phyloP scores from a whole-genome alignment of 78 protist species.

The Planoprotostelium fungivorum region DNA sequence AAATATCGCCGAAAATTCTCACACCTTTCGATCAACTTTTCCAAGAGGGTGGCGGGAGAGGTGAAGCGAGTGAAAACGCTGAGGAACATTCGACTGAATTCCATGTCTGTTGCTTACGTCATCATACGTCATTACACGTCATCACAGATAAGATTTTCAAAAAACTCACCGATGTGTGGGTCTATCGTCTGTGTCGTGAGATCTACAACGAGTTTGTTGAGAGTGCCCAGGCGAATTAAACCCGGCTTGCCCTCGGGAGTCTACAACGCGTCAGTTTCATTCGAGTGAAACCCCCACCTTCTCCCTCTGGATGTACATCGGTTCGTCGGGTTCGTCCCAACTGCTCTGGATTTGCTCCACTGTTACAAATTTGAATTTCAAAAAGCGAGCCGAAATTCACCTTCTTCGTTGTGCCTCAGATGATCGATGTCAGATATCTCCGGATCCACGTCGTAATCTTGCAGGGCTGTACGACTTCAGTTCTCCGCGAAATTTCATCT shows the following conservation, averaged over 20 bases:
- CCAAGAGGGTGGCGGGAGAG: not conserved
- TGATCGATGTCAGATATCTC: not conserved
- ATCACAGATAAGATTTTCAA: no score
- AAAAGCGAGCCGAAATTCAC: not conserved
- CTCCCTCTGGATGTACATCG: not conserved
- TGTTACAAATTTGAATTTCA: no score
- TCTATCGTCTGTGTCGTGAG: not conserved
- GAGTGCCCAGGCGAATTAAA: not conserved
- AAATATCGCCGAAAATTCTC: not conserved
- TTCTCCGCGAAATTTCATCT: not conserved
- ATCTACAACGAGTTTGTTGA: not conserved
- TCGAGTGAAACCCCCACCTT: not conserved
- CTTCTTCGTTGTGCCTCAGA: not conserved
- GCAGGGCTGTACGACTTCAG: not conserved
- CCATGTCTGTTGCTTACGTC: no score
- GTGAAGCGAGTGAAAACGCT: not conserved
- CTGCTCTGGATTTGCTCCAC: not conserved
- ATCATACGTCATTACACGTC: no score
- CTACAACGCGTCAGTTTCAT: not conserved
- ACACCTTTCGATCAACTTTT: not conserved
- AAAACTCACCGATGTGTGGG: not conserved
- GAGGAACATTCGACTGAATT: not conserved
- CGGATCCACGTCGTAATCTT: not conserved
- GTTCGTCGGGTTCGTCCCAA: not conserved
- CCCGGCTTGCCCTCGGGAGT: not conserved